Base-by-base conservation (phyloP, 1,139 yeast species). In the Magnusiomyces clavatus region DNA sequence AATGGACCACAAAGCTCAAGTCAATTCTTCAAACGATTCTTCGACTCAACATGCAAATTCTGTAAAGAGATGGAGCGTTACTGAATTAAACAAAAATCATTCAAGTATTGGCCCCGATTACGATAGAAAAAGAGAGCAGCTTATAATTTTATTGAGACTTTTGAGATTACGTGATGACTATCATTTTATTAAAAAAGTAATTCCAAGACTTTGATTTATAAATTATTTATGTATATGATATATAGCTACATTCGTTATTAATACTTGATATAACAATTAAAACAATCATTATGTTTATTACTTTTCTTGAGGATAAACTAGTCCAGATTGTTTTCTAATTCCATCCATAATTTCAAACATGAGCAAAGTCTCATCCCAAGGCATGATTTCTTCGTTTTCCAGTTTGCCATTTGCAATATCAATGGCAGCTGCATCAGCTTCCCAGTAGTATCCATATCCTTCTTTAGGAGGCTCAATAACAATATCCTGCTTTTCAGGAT, bases 401-500 rank as follows among this genome's bases (percentile, higher is more conserved):
- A 78, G 43, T 68, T 61, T 10, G 72, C 73, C 19, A 80, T 58
- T 62, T 71, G 52, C 37, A 6, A 55, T 48, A 6, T 59, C 58
- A 41, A 55, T 50, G 16, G 51, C 51, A 31, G 49, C 66, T 6
- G 79, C 81, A 46, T 77, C 74, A 3, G 81, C 81, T 60, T 78
- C 82, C 61, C 74, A 73, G 52, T 74, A 74, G 62, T 77, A 75
- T 2, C 82, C 82, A 49, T 67, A 60, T 19, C 69, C 71, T 2
- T 20, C 37, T 37, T 51, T 54, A 5, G 61, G 60, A 31, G 65
- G 56, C 13, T 60, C 59, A 39, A 55, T 53, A 42, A 58, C 54
- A 31, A 54, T 48, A 16, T 51, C 53, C 31, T 54, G 52, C 36
- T 52, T 53, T 39, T 56, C 54, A 12, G 48, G 38, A n/a, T 46